Percentiles rank a stretch among this genome's conserved stretches.
These are phyloP conservation scores for Eucalyptus erythrocorys DNA, from an alignment of 345 rosid genomes.

Conservation along the genomic window DNA sequence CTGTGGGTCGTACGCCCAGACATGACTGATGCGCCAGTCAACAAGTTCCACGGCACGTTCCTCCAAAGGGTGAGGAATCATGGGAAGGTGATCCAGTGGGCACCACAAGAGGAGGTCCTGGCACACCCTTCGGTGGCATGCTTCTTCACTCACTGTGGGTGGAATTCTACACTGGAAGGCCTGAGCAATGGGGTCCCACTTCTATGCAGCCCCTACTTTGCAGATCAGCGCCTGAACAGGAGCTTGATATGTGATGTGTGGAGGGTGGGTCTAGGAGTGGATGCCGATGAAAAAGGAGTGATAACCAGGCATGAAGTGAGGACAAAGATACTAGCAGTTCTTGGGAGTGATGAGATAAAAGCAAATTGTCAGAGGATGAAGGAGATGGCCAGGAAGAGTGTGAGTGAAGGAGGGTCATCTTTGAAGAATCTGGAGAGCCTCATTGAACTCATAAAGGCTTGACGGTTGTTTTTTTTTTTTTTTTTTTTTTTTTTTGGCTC, in stretches of 20 bases:
- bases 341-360: no score
- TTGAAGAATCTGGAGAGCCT: background rate
- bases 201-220: conserved; percentile 17
- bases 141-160: conserved; percentile 23
- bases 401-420: background rate
- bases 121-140: conserved; percentile 13
- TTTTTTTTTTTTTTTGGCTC: background rate
- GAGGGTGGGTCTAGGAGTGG: no score
- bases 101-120: conserved; percentile 10
- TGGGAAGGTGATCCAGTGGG: conserved; percentile 4
- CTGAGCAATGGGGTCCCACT: conserved; percentile 13
- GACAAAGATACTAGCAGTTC: no score
- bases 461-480: background rate
- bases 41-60: background rate
- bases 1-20: conserved; percentile 16
- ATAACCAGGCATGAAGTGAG: no score
- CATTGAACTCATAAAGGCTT: background rate
- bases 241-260: no score
- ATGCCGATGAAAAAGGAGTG: no score
- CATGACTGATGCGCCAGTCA: background rate
- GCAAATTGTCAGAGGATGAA: no score
- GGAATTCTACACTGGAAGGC: background rate
- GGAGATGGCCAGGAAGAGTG: background rate
- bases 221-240: conserved; percentile 11
- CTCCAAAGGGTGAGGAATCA: background rate